These are phyloP conservation scores for Ambrosiella beaveri DNA, from an alignment of 2,329 filamentous ascomycete species.

Conservation along the genomic window DNA sequence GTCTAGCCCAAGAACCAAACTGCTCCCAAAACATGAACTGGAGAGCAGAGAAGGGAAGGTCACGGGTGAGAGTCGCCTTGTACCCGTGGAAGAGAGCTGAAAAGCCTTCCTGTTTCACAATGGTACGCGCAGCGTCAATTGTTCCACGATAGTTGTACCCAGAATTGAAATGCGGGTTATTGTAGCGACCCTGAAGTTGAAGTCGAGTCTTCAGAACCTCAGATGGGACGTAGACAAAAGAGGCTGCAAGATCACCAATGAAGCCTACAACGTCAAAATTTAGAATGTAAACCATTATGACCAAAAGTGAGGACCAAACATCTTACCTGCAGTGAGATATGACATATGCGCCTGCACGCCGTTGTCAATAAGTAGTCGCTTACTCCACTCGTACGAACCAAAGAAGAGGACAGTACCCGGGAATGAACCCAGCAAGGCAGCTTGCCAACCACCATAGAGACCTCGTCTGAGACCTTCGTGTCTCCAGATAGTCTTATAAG, in stretches of 20 bases:
- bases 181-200: constrained; percentile 84
- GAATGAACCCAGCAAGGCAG: constrained; percentile 81
- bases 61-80: constrained; percentile 84
- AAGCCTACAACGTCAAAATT: constrained; percentile 43
- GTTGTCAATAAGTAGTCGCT: constrained; percentile 69
- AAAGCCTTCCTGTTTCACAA: constrained; percentile 65
- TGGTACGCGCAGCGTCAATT: constrained; percentile 68
- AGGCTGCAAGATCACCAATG: constrained; percentile 78
- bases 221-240: constrained; percentile 85
- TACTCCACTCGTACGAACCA: constrained; percentile 89
- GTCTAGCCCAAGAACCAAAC: constrained; percentile 63
- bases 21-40: constrained; percentile 99
- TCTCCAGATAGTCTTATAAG: constrained; percentile 81
- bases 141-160: constrained; percentile 93
- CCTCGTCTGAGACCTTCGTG: constrained; percentile 79
- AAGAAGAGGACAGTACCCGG: constrained; percentile 92
- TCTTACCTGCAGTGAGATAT: constrained; percentile 65
- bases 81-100: constrained; percentile 89
- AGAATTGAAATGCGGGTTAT: constrained; percentile 84
- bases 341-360: constrained; percentile 69
- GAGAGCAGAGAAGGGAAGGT: constrained; percentile 85
- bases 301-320: constrained; percentile 2
- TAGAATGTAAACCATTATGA: not conserved
- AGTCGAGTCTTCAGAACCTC: constrained; percentile 96
- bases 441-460: constrained; percentile 83